Evolutionary conservation across 139 green algal genomes (phyloP), one percentile per base, ranked within the genome.

Genomic region (Haematococcus lacustris): DNA sequence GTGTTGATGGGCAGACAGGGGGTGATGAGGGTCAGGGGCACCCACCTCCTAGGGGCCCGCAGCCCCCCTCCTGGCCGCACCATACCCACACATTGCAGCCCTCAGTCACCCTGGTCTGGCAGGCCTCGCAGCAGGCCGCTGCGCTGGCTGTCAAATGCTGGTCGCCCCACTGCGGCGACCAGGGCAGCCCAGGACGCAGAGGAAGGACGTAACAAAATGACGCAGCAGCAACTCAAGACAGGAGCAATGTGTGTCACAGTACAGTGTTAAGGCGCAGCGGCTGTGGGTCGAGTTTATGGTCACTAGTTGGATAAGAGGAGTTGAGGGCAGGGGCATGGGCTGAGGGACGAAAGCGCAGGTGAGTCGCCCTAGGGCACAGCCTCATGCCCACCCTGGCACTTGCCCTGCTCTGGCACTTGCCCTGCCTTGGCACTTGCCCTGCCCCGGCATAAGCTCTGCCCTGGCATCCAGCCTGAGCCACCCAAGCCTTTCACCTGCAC

Each of bases 81-180:
- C 37, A 69, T 7, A 69, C 63, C 63, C 63, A 69, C 63, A 69
- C 35, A 23, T 69, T 69, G 38, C 63, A 69, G 38, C 63, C 63
- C 35, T 69, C 63, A n/a, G 13, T 5, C 3, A 37, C 63, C 2
- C 33, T 33, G 13, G 26, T 40, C 63, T 69, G 63, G 38, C 63
- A 69, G 30, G 63, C 34, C 2, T 35, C 35, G 21, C 63, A 69
- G 63, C 63, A 69, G 21, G 50, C 63, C 5, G 17, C 63, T 2
- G 63, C 63, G 7, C 2, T 69, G 34, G 34, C 34, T 21, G 17
- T 51, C 2, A 69, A 26, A 23, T 69, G 4, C 3, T 26, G 4
- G 30, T 50, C 38, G 30, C 63, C 63, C 63, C 63, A 69, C 53
- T 64, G 53, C 53, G 53, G 53, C 13, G 13, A 57, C 21, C 13